Conservation (phyloP, 257 asterid genomes). For the Fraxinus pennsylvanica region DNA sequence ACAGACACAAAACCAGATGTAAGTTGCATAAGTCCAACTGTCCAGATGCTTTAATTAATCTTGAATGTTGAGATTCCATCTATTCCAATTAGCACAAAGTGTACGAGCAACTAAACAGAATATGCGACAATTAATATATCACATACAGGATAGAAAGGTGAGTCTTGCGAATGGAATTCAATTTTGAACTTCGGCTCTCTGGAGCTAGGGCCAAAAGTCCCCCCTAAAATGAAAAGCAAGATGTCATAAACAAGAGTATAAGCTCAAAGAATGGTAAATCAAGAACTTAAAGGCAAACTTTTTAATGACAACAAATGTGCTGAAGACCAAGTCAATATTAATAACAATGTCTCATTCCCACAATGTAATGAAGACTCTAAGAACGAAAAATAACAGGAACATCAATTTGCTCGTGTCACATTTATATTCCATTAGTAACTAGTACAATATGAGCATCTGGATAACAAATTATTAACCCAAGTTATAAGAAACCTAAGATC, state of each 20-base stretch:
- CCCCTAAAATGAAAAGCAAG: constrained; percentile 46
- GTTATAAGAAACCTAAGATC: constrained; percentile 10
- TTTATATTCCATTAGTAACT: constrained; percentile 2
- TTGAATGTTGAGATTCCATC: not conserved
- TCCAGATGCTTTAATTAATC: not conserved
- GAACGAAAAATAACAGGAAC: constrained; percentile 17
- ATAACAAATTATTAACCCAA: not conserved
- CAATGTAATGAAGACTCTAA: constrained; percentile 14
- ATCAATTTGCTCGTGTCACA: not conserved
- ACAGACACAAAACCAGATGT: not conserved
- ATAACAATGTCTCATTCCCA: constrained; percentile 7
- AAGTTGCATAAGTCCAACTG: not conserved
- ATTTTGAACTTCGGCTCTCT: constrained; percentile 87
- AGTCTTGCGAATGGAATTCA: constrained; percentile 78
- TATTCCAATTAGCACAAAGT: not conserved
- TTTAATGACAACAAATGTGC: constrained; percentile 8
- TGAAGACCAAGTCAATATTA: not conserved
- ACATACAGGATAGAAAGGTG: constrained; percentile 82
- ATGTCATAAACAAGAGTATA: not conserved
- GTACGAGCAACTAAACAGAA: not conserved
- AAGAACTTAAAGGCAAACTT: not conserved
- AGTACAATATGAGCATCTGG: constrained; percentile 13
- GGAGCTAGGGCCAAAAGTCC: constrained; percentile 68
- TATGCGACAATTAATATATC: not conserved
- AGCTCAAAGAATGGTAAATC: not conserved